Evolutionary conservation across 805 yeast genomes (phyloP).

Genomic region (Candida easanensis): DNA sequence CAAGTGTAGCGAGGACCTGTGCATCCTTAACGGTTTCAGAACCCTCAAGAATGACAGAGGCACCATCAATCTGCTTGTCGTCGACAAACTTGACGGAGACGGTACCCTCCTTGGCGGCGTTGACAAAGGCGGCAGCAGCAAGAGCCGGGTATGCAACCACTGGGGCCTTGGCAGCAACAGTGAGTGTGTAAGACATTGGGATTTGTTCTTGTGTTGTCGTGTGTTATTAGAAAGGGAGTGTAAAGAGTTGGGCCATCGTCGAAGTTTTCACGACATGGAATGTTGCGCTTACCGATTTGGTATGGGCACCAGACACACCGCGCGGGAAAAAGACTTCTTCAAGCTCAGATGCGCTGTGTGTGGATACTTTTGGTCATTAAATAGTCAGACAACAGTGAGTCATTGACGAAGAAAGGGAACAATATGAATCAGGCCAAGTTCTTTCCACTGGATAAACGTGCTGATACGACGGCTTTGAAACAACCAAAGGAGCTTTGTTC

Average conservation of each 20-base stretch:
- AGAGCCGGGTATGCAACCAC: slow-evolving; percentile 75
- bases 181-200: slow-evolving; percentile 41
- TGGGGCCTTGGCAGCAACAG: slow-evolving; percentile 84
- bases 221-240: neutral
- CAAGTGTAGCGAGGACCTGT: slow-evolving; percentile 46
- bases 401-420: neutral
- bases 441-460: slow-evolving; percentile 32
- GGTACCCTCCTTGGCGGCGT: slow-evolving; percentile 46
- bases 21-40: slow-evolving; percentile 43
- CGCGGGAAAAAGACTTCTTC: neutral
- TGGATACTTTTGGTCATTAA: too few species aligned
- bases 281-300: neutral
- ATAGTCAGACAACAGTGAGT: too few species aligned
- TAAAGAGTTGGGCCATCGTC: neutral
- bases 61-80: slow-evolving; percentile 59
- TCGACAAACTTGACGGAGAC: slow-evolving; percentile 67
- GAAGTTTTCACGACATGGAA: neutral
- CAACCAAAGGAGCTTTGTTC: slow-evolving; percentile 83
- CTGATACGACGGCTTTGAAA: slow-evolving; percentile 65
- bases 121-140: slow-evolving; percentile 75
- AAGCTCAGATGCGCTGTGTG: too few species aligned
- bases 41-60: slow-evolving; percentile 43
- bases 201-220: neutral
- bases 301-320: too few species aligned
- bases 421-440: slow-evolving; percentile 16